A percentile compares a stretch with the other conserved stretches of the same genome.
Evolutionary conservation across 1,284 basidiomycete species (phyloP).

Genomic region (Mycena sp.): DNA sequence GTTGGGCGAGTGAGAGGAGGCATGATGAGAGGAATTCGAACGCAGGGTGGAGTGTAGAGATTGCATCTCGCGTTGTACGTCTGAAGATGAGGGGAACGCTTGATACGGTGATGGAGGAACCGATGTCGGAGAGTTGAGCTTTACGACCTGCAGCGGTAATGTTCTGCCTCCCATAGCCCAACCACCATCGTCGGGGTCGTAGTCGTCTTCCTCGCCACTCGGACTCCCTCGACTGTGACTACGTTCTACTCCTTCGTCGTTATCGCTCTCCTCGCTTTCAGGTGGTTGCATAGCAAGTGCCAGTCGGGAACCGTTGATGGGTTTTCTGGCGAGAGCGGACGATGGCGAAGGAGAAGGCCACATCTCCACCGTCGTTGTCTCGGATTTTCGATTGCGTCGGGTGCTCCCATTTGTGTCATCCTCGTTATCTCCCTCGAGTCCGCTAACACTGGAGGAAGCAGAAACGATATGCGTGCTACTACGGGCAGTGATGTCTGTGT

Average conservation of each 20-base stretch:
- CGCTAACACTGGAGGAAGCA: not conserved
- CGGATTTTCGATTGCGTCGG: slow-evolving; percentile 23
- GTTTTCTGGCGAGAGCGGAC: slow-evolving; percentile 20
- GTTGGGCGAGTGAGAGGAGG: slow-evolving; percentile 2
- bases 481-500: slow-evolving; percentile 25
- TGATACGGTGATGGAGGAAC: slow-evolving; percentile 26
- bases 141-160: slow-evolving; percentile 27
- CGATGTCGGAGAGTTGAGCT: slow-evolving; percentile 34
- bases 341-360: slow-evolving; percentile 27
- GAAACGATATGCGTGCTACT: slow-evolving; percentile 23
- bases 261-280: slow-evolving; percentile 26
- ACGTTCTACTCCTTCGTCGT: slow-evolving; percentile 33
- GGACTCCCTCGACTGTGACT: not conserved
- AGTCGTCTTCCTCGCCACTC: slow-evolving; percentile 3
- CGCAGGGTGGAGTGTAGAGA: slow-evolving; percentile 19
- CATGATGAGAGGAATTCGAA: slow-evolving; percentile 34
- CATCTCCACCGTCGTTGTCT: slow-evolving; percentile 28
- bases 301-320: slow-evolving; percentile 27
- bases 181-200: slow-evolving; percentile 18
- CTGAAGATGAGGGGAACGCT: slow-evolving; percentile 10
- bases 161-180: slow-evolving; percentile 21
- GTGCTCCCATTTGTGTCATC: not conserved
- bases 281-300: slow-evolving; percentile 21
- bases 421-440: slow-evolving; percentile 7
- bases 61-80: not conserved